phyloP scores from a whole-genome alignment of 2,329 filamentous ascomycete genomes.

The Phyllosticta ampelicida region DNA sequence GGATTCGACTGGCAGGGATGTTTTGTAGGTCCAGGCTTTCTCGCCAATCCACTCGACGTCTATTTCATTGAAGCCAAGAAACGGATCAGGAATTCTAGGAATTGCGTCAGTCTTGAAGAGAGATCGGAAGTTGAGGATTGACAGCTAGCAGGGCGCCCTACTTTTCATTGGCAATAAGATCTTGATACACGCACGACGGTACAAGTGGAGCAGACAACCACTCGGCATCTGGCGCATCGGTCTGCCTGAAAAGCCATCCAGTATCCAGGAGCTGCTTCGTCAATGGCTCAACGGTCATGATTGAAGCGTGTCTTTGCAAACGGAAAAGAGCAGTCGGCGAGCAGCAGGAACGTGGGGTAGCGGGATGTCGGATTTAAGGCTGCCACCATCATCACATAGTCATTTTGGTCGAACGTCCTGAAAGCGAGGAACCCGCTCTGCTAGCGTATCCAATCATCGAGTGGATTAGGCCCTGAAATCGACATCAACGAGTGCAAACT shows the following conservation, averaged over 20 bases:
- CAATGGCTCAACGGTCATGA: constrained; percentile 19
- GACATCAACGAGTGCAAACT: background rate
- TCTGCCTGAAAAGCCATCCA: constrained; percentile 38
- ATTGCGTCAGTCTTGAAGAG: background rate
- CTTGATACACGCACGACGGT: constrained; percentile 39
- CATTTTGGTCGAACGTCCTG: background rate
- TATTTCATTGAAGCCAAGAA: constrained; percentile 40
- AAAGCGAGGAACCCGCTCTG: background rate
- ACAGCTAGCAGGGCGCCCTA: constrained; percentile 17
- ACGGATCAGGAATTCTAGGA: constrained; percentile 39
- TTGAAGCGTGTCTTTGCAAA: background rate
- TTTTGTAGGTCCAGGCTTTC: constrained; percentile 37
- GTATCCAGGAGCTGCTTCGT: constrained; percentile 23
- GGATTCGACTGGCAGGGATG: constrained; percentile 27
- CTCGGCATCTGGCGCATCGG: constrained; percentile 25
- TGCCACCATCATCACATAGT: background rate
- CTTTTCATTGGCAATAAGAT: constrained; percentile 37
- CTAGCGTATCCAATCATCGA: background rate
- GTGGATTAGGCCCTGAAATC: background rate
- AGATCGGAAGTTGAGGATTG: background rate
- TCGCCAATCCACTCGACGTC: constrained; percentile 40
- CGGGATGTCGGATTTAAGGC: background rate
- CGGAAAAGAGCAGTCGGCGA: background rate
- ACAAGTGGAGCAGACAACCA: constrained; percentile 36
- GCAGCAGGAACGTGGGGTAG: background rate